Conservation (phyloP, 139 green algal species). For the Chlorella sp. region DNA sequence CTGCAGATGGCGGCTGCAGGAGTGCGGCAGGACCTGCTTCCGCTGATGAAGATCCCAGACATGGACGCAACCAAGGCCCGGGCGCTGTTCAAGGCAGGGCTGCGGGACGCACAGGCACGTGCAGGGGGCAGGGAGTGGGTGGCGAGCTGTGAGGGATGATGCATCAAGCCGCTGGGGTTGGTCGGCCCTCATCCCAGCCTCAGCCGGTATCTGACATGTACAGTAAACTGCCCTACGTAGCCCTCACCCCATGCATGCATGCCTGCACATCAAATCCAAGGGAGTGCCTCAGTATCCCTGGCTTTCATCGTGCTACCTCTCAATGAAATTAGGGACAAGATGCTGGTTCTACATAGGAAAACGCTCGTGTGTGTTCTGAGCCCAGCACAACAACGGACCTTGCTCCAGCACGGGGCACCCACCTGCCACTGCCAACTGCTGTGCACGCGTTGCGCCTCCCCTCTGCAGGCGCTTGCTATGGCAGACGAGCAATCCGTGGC, state of each 20-base stretch:
- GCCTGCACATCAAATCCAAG: too few species aligned
- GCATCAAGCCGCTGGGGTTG: too few species aligned
- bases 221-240: not conserved
- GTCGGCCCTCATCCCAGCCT: too few species aligned
- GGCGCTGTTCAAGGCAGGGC: slow-evolving; percentile 55
- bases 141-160: not conserved
- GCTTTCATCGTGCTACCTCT: too few species aligned
- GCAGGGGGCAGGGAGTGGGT: not conserved
- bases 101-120: slow-evolving; percentile 36
- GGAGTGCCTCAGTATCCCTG: too few species aligned
- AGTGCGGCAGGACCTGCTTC: slow-evolving; percentile 66
- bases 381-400: too few species aligned
- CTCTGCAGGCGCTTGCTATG: not conserved
- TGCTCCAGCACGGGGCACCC: too few species aligned
- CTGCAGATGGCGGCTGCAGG: slow-evolving; percentile 60
- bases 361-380: too few species aligned
- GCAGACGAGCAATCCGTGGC: slow-evolving; percentile 14
- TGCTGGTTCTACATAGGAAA: too few species aligned
- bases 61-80: slow-evolving; percentile 59
- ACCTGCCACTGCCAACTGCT: too few species aligned
- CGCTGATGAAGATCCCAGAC: slow-evolving; percentile 63
- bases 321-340: too few species aligned
- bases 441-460: not conserved
- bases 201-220: not conserved
- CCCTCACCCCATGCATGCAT: too few species aligned